Evolutionary conservation across 345 rosid genomes (phyloP), one percentile per base, ranked within the genome.

Genomic region (Sonneratia alba): DNA sequence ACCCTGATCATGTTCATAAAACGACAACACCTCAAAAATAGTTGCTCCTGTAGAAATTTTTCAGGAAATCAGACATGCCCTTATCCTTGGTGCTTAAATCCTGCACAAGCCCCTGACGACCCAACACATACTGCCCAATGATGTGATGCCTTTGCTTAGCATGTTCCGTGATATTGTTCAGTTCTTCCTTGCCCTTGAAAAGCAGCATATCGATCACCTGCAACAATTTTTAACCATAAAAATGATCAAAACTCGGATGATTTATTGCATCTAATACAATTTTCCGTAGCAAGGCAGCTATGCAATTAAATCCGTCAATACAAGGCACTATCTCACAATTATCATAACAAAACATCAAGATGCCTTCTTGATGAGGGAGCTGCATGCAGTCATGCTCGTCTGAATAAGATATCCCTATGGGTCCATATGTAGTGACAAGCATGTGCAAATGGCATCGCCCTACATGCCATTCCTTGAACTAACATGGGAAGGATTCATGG

Each of bases 111-210:
- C 93, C 93, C 68, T 79, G 84, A 40, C 40, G 75, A 70, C 97
- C 92, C 8, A 87, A 73, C 34, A 94, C 96, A 66, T 94, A 94
- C 71, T 91, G 97, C 40, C 98, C 98, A 36, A 94, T 88, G 40
- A 94, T 80, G 80, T 94, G 98, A 75, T 91, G 98, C 72, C 98
- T 94, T 85, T 94, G 98, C 86, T 94, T 94, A n/a, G 96, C 93
- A 74, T 94, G 98, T 81, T 90, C 96, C 37, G 74, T 77, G 12
- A 94, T 81, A 76, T 94, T 91, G 77, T 77, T 81, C 74, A 94
- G 87, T 79, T 94, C 98, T 83, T 94, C 98, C 88, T 78, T 86
- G 57, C 93, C 98, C 79, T 94, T 94, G 80, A 91, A 88, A 19
- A 94, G 83, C 72, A 94, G 86, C 88, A 94, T 73, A 78, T 94